phyloP scores from a whole-genome alignment of 148 eudicot genomes.

The Camellia granthamiana region DNA sequence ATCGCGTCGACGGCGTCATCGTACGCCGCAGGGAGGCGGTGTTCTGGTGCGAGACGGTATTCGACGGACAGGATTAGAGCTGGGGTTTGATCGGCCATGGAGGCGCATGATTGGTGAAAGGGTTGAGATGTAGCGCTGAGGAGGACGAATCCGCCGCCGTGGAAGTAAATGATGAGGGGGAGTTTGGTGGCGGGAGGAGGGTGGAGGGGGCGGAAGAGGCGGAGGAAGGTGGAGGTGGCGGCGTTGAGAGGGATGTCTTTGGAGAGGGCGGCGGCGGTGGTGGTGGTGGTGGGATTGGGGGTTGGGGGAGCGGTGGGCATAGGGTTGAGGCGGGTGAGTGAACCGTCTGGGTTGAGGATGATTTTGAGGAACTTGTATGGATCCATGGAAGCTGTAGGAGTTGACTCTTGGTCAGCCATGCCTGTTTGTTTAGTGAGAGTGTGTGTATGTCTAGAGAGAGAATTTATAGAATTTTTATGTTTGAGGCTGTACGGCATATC shows the following conservation, averaged over 20 bases:
- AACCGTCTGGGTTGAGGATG: conserved; percentile 64
- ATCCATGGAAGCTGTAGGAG: conserved; percentile 29
- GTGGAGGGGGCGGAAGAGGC: conserved; percentile 55
- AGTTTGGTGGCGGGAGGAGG: conserved; percentile 33
- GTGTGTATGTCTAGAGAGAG: not conserved
- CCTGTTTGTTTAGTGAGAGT: not conserved
- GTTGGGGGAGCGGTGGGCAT: conserved; percentile 31
- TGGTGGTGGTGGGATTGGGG: not conserved
- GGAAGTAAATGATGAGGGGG: conserved; percentile 64
- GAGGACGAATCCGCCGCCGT: conserved; percentile 79
- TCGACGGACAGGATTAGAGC: conserved; percentile 67
- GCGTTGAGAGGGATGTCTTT: conserved; percentile 64
- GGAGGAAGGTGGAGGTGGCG: conserved; percentile 49
- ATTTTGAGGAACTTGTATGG: conserved; percentile 63
- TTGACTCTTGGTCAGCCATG: conserved; percentile 11
- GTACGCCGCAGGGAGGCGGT: conserved; percentile 82
- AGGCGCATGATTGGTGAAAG: conserved; percentile 51
- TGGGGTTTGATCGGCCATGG: conserved; percentile 38
- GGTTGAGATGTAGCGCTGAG: conserved; percentile 45
- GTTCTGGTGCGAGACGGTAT: conserved; percentile 79
- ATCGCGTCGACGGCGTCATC: conserved; percentile 81
- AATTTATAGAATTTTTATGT: not conserved
- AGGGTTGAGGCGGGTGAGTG: conserved; percentile 42
- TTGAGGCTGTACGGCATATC: no score
- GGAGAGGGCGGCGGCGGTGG: conserved; percentile 30